phyloP scores from a whole-genome alignment of 176 grass and related monocot species.

The Zizania latifolia region DNA sequence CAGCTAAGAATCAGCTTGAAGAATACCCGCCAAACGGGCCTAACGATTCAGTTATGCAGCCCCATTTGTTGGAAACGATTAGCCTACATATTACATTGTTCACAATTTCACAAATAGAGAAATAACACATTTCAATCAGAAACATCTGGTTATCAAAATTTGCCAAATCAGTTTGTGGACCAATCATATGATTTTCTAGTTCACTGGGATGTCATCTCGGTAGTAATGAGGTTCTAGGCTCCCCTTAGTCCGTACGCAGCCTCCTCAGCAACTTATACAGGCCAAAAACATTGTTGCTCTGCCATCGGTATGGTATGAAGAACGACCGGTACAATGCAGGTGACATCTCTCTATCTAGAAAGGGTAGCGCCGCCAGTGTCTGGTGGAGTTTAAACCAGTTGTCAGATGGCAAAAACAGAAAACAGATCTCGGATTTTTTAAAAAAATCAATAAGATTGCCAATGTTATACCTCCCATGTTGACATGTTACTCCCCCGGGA shows the following conservation, averaged over 20 bases:
- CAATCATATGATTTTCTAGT: neutral
- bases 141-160: slow-evolving; percentile 1
- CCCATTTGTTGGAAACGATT: neutral
- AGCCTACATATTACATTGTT: neutral
- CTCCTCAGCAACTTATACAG: slow-evolving; percentile 80
- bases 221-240: neutral
- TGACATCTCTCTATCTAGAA: slow-evolving; percentile 84
- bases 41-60: neutral
- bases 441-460: neutral
- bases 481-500: slow-evolving; percentile 70
- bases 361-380: slow-evolving; percentile 66
- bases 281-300: slow-evolving; percentile 80
- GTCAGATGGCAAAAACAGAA: slow-evolving; percentile 3
- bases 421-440: neutral
- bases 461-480: slow-evolving; percentile 80
- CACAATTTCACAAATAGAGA: neutral
- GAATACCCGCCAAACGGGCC: too few species aligned
- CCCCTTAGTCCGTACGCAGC: slow-evolving; percentile 12
- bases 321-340: slow-evolving; percentile 80
- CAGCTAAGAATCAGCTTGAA: too few species aligned
- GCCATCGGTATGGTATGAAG: slow-evolving; percentile 88
- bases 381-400: slow-evolving; percentile 21
- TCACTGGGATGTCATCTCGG: neutral
- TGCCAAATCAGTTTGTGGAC: neutral
- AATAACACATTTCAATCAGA: neutral